phyloP scores from a whole-genome alignment of 306 rosid species.

The Ormosia emarginata region DNA sequence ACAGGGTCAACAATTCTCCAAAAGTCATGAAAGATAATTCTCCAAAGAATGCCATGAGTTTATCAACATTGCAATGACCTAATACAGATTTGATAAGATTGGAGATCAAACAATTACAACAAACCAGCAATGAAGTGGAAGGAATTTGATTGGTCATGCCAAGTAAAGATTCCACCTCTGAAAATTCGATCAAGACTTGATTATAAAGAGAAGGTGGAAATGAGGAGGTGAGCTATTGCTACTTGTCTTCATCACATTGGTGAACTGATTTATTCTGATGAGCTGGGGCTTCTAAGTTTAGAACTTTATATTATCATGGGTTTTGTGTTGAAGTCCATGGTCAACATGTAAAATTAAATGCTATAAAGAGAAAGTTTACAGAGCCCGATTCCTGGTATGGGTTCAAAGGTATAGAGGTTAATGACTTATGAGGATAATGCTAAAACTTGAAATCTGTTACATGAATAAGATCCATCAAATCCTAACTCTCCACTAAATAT shows the following conservation, averaged over 20 bases:
- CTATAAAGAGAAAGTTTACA: constrained; percentile 69
- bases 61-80: constrained; percentile 69
- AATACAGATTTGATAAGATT: constrained; percentile 57
- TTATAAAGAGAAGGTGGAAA: constrained; percentile 38
- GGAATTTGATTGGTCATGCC: constrained; percentile 56
- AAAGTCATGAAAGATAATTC: no score
- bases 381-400: constrained; percentile 79
- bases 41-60: constrained; percentile 54
- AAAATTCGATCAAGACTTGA: constrained; percentile 61
- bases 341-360: constrained; percentile 67
- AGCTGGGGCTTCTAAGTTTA: constrained; percentile 49
- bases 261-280: constrained; percentile 56
- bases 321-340: constrained; percentile 84
- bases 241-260: constrained; percentile 66
- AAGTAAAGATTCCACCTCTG: constrained; percentile 48
- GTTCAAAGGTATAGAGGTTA: constrained; percentile 75
- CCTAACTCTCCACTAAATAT: constrained; percentile 46
- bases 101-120: constrained; percentile 62
- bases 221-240: constrained; percentile 50
- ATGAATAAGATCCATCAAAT: constrained; percentile 63
- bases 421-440: constrained; percentile 66
- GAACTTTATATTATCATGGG: no score
- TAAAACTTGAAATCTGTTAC: constrained; percentile 60
- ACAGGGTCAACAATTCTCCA: no score
- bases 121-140: no score